Conservation (phyloP, 1,284 basidiomycete genomes). For the Pseudozyma flocculosa region DNA sequence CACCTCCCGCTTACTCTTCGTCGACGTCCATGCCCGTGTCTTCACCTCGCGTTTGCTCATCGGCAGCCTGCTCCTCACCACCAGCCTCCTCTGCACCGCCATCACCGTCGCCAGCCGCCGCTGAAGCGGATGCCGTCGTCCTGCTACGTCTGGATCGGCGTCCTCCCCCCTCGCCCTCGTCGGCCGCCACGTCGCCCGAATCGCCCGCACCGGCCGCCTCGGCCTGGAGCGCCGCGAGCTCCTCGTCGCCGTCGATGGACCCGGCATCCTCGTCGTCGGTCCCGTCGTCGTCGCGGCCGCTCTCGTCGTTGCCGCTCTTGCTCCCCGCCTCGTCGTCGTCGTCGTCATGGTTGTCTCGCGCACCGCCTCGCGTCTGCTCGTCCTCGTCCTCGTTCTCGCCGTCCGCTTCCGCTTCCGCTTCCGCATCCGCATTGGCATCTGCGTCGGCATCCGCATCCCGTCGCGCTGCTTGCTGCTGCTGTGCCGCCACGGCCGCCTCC, state of each 20-base stretch:
- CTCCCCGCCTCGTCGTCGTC: constrained; percentile 8
- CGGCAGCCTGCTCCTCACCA: too few species aligned
- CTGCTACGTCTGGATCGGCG: too few species aligned
- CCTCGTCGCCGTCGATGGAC: constrained; percentile 41
- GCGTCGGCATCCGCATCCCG: too few species aligned
- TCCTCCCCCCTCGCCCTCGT: constrained; percentile 7
- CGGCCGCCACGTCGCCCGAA: constrained; percentile 17
- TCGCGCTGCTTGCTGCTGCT: too few species aligned
- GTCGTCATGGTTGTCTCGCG: constrained; percentile 6
- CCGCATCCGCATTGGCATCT: constrained; percentile 3
- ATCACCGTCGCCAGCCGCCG: too few species aligned
- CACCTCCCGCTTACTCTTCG: too few species aligned
- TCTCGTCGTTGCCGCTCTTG: constrained; percentile 7
- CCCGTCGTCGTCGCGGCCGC: constrained; percentile 12
- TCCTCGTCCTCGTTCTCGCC: constrained; percentile 2
- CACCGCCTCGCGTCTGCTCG: constrained; percentile 1
- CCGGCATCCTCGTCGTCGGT: constrained; percentile 37
- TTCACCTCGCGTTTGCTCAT: too few species aligned
- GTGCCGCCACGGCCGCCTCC: too few species aligned
- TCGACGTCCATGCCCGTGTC: too few species aligned
- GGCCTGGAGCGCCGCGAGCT: constrained; percentile 43
- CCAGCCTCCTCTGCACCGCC: too few species aligned
- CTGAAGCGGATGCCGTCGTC: too few species aligned
- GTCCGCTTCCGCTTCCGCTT: constrained; percentile 1
- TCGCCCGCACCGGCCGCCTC: constrained; percentile 37